These are phyloP conservation scores for Aspergillus ellipticus DNA, from an alignment of 495 filamentous ascomycete species.

Conservation along the genomic window DNA sequence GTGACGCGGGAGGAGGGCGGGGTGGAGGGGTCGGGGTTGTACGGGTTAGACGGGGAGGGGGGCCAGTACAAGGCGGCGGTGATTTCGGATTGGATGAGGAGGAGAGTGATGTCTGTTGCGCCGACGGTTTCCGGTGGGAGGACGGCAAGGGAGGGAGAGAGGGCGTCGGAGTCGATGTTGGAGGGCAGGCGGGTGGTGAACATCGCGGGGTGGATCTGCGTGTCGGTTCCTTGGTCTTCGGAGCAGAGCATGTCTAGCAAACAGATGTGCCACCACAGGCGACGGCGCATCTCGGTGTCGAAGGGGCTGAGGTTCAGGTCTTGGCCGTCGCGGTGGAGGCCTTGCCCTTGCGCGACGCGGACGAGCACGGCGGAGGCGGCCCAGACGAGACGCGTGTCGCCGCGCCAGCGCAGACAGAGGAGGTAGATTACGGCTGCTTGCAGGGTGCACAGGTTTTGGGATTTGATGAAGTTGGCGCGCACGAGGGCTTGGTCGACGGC, in stretches of 20 bases:
- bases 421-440: conserved; percentile 71
- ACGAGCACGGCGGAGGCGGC: conserved; percentile 59
- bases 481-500: conserved; percentile 65
- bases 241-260: conserved; percentile 66
- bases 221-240: conserved; percentile 73
- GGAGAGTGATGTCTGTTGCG: conserved; percentile 72
- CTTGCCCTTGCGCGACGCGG: conserved; percentile 66
- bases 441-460: conserved; percentile 58
- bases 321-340: conserved; percentile 69
- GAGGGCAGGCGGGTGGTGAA: conserved; percentile 63
- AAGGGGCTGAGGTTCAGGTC: conserved; percentile 56
- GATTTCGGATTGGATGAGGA: conserved; percentile 58
- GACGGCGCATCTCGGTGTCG: conserved; percentile 70
- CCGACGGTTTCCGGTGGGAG: conserved; percentile 49
- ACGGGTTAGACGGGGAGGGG: no score
- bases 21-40: no score
- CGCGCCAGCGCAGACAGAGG: conserved; percentile 50
- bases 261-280: conserved; percentile 76
- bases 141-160: conserved; percentile 52
- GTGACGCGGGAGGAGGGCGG: no score
- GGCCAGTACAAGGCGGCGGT: conserved; percentile 26
- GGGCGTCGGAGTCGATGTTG: conserved; percentile 68
- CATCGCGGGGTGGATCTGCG: conserved; percentile 55
- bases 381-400: conserved; percentile 55
- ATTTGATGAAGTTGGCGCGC: conserved; percentile 61